Conservation (phyloP, 2,329 filamentous ascomycete species). For the Zymoseptoria tritici region DNA sequence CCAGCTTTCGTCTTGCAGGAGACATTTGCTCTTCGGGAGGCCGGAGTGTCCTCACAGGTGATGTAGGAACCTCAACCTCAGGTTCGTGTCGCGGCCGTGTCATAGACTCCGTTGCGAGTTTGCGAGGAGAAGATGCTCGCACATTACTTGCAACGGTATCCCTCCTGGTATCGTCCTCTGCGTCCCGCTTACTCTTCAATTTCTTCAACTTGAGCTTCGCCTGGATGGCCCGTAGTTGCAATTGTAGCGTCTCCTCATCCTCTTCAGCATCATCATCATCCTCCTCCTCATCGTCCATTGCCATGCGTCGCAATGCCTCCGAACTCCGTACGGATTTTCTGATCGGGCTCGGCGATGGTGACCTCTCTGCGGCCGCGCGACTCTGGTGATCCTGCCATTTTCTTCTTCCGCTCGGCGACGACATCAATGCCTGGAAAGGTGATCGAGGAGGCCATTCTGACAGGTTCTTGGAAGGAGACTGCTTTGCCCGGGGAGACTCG, state of each 20-base stretch:
- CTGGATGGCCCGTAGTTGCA: conserved; percentile 78
- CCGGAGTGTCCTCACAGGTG: conserved; percentile 50
- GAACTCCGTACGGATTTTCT: conserved; percentile 21
- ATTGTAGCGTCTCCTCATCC: conserved; percentile 80
- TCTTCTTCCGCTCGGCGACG: conserved; percentile 71
- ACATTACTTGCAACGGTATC: conserved; percentile 2
- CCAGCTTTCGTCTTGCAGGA: conserved; percentile 70
- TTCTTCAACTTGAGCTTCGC: conserved; percentile 81
- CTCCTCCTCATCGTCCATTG: conserved; percentile 26
- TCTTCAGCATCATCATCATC: conserved; percentile 35
- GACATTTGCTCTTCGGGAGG: conserved; percentile 54
- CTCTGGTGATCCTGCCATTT: conserved; percentile 62
- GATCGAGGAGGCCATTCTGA: conserved; percentile 55
- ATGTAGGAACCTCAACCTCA: conserved; percentile 67
- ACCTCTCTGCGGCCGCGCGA: conserved; percentile 33
- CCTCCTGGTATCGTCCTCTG: not conserved
- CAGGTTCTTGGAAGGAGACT: conserved; percentile 39
- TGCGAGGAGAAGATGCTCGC: conserved; percentile 8
- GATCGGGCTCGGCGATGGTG: conserved; percentile 52
- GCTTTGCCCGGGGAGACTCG: conserved; percentile 40
- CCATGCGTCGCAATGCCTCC: conserved; percentile 22
- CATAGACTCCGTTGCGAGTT: conserved; percentile 11
- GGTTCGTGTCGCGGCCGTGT: conserved; percentile 19
- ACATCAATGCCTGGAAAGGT: conserved; percentile 54
- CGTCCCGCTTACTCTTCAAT: conserved; percentile 36